phyloP scores from a whole-genome alignment of 495 filamentous ascomycete species.

The Hypomontagnella submonticulosa region DNA sequence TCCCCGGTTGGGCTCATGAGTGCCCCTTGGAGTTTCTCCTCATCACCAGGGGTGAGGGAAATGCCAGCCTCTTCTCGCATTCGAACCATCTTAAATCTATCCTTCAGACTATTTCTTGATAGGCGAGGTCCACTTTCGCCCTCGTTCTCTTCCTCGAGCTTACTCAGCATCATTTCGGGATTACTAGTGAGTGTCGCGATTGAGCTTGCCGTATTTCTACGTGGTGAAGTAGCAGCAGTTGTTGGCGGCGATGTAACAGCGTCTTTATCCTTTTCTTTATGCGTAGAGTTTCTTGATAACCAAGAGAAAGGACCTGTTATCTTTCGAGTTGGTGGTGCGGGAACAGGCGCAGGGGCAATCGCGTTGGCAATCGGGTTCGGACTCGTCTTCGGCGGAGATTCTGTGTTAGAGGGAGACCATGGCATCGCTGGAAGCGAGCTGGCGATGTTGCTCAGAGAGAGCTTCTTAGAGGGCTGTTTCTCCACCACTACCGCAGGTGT shows the following conservation, averaged over 20 bases:
- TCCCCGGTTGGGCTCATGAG: conserved; percentile 61
- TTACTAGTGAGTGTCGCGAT: conserved; percentile 79
- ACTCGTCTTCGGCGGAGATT: conserved; percentile 52
- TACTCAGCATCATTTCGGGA: conserved; percentile 75
- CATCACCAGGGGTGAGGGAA: conserved; percentile 58
- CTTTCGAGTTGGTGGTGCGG: conserved; percentile 66
- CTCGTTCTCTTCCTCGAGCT: conserved; percentile 74
- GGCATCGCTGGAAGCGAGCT: conserved; percentile 65
- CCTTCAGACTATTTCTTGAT: conserved; percentile 76
- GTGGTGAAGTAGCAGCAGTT: conserved; percentile 50
- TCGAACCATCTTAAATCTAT: conserved; percentile 85
- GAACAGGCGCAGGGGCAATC: conserved; percentile 54
- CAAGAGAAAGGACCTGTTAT: conserved; percentile 84
- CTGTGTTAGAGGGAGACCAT: conserved; percentile 55
- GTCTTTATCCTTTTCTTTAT: conserved; percentile 65
- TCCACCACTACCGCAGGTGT: conserved; percentile 24
- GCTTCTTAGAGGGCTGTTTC: conserved; percentile 51
- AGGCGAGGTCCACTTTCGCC: conserved; percentile 61
- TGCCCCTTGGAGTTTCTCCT: conserved; percentile 57
- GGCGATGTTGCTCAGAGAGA: conserved; percentile 60
- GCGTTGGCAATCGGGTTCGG: conserved; percentile 52
- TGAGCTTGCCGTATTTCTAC: conserved; percentile 79
- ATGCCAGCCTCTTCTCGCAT: conserved; percentile 81
- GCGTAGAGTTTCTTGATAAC: conserved; percentile 78
- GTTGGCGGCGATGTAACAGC: conserved; percentile 63